Evolutionary conservation across 148 eudicot genomes (phyloP).

Genomic region (Rhododendron kiyosumense): DNA sequence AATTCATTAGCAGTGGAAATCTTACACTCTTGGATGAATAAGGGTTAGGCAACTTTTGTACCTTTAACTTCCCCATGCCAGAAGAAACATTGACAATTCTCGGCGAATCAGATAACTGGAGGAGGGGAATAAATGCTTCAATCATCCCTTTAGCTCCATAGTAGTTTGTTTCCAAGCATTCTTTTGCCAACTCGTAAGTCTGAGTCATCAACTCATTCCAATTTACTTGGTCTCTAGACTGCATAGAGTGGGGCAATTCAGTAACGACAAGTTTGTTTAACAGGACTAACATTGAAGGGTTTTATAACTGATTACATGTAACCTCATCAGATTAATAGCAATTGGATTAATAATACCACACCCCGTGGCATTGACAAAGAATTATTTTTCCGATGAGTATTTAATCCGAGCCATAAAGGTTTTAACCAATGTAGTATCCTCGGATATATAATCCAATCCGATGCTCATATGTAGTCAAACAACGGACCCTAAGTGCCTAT

Average conservation of each 20-base stretch:
- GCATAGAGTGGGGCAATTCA: not conserved
- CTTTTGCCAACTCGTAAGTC: constrained; percentile 31
- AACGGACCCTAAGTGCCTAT: not conserved
- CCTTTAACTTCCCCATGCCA: constrained; percentile 27
- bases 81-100: constrained; percentile 54
- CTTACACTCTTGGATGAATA: not conserved
- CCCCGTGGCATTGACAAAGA: no score
- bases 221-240: not conserved
- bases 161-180: constrained; percentile 43
- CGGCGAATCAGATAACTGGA: constrained; percentile 40
- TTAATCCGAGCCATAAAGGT: not conserved
- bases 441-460: not conserved
- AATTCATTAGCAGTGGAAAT: not conserved
- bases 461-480: not conserved
- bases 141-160: constrained; percentile 36
- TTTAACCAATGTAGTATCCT: not conserved
- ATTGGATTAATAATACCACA: not conserved
- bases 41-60: constrained; percentile 5
- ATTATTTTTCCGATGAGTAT: not conserved
- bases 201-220: constrained; percentile 7
- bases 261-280: not conserved
- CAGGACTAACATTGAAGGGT: not conserved
- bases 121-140: constrained; percentile 49
- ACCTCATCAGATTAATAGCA: not conserved
- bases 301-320: not conserved